Conservation (phyloP, 2,329 filamentous ascomycete species). For the Amauroascus niger region DNA sequence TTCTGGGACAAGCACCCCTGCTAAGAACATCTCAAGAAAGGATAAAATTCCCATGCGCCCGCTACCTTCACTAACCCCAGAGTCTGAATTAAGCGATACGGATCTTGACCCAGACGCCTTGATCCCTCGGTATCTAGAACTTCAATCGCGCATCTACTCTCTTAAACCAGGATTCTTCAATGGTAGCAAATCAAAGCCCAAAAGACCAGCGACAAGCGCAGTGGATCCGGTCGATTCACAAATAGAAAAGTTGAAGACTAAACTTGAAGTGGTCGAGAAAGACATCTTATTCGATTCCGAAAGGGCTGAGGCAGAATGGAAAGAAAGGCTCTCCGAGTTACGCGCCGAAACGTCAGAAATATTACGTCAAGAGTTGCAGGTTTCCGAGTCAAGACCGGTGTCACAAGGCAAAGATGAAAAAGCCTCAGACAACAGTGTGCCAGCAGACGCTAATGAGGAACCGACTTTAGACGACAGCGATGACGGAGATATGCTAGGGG, state of each 20-base stretch:
- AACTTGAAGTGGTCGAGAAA: conserved; percentile 65
- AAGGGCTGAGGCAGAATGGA: conserved; percentile 58
- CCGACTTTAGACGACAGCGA: conserved; percentile 32
- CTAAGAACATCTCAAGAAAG: background rate
- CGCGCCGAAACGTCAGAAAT: conserved; percentile 51
- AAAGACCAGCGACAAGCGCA: conserved; percentile 29
- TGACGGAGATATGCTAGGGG: conserved; percentile 41
- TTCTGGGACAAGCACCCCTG: conserved; percentile 13
- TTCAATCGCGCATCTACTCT: conserved; percentile 59
- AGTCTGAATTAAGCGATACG: conserved; percentile 42
- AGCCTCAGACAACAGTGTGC: conserved; percentile 41
- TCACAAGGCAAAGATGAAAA: conserved; percentile 12
- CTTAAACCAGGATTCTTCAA: conserved; percentile 48
- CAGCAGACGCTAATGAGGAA: conserved; percentile 21
- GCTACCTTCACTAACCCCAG: background rate
- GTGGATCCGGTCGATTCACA: conserved; percentile 32
- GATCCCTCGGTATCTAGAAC: conserved; percentile 64
- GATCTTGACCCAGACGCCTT: conserved; percentile 68
- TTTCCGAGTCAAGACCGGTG: conserved; percentile 2
- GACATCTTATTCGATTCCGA: conserved; percentile 65
- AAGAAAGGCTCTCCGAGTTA: conserved; percentile 47
- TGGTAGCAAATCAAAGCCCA: conserved; percentile 32
- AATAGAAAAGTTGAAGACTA: conserved; percentile 58
- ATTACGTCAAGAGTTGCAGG: background rate
- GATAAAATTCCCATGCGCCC: background rate